phyloP scores from a whole-genome alignment of 23 red algal species.

The Chondrus crispus region DNA sequence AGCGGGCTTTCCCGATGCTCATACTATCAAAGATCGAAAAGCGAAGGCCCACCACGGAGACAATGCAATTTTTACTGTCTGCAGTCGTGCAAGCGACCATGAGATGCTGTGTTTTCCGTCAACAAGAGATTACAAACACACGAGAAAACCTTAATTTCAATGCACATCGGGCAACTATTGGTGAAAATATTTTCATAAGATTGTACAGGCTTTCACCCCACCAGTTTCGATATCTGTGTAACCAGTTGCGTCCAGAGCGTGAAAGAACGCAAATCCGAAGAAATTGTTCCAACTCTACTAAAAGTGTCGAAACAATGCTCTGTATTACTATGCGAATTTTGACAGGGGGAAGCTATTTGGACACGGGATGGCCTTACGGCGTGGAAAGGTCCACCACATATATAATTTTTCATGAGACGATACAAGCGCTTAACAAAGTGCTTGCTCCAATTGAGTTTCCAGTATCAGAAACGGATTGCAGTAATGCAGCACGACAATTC shows the following conservation, averaged over 20 bases:
- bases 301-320: neutral
- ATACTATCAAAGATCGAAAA: too few species aligned
- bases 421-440: neutral
- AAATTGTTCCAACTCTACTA: neutral
- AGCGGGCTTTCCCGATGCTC: too few species aligned
- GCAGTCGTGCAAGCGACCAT: too few species aligned
- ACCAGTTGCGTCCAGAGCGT: neutral
- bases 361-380: constrained; percentile 2
- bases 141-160: too few species aligned
- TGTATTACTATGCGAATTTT: neutral
- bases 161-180: too few species aligned
- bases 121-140: too few species aligned
- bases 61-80: too few species aligned
- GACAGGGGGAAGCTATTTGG: constrained; percentile 2
- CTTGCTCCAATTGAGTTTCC: neutral
- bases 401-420: neutral
- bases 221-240: neutral
- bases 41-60: too few species aligned
- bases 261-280: neutral
- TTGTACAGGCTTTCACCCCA: neutral
- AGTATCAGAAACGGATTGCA: neutral
- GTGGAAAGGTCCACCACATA: neutral
- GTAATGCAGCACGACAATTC: neutral
- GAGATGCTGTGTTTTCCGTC: too few species aligned
- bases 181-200: neutral